Base-by-base conservation (phyloP, 768 basidiomycete species). In the Leccinum broughii region DNA sequence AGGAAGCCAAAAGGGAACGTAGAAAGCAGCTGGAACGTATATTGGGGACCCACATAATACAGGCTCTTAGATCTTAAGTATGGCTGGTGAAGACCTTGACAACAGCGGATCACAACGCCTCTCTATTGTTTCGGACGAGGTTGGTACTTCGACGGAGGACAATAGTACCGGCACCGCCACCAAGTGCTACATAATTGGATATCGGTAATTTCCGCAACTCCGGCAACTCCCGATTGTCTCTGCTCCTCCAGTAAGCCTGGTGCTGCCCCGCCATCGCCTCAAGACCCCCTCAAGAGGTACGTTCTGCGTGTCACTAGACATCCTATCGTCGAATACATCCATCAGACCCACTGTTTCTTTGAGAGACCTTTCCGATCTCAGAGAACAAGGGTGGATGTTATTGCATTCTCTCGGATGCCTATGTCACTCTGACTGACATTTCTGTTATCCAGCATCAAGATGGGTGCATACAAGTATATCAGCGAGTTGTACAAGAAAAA, bases 401-500 rank as follows among this genome's bases (percentile, higher is more conserved):
- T 10, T 49, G 30, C 61, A 48, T 46, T 39, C 57, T 39, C 32
- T 51, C 51, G 35, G 71, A 73, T 72, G 59, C 6, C 44, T 1
- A 9, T 56, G 26, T 22, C 26, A 24, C 54, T 66, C 67, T 66
- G 64, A 60, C 66, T 53, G 39, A 44, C 56, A 48, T 49, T 64
- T 65, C 68, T 46, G 52, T 59, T 53, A 58, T 64, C 58, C 61
- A 72, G 71, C 79, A 77, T 77, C 80, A 87, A 81, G 75, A 93
- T 93, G 92, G 92, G 92, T 75, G 92, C 91, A 68, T 93, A 93
- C 85, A 93, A 96, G 79, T 98, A 98, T 77, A 88, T 98, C 74
- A 88, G 91, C 68, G 96, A 98, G 81, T 81, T 98, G 65, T 94
- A 95, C 89, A 96, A 95, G 83, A 97, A 97, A 82, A 95, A 95